Base-by-base conservation (phyloP, 2,329 filamentous ascomycete species). In the Ophiognomonia clavigignenti-juglandacearum region DNA sequence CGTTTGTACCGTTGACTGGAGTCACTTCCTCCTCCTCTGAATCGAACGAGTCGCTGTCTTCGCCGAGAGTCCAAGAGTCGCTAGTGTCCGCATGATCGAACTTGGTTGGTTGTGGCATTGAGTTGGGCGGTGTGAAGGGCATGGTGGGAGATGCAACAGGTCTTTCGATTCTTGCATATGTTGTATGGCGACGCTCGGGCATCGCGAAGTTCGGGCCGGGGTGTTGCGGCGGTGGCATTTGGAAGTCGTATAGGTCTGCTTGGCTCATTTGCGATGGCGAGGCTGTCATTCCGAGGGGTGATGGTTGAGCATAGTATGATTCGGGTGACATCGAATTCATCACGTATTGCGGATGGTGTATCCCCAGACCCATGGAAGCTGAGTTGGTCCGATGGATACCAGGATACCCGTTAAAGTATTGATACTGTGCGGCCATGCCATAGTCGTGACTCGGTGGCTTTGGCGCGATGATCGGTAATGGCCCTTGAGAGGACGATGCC, bases 11-110 rank as follows among this genome's bases (percentile, higher is more conserved):
- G 63, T 48, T 62, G 63, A 47, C 62, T 5, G 69, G 63, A 24
- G 69, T 65, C 46, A 68, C 66, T 26, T 83, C 79, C 27, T 85
- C 79, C 18, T 85, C 79, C n/a, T 83, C 80, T 1, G 78, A 80
- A 27, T 80, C 78, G 9, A 68, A 72, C 68, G 83, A 78, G 19
- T 75, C 81, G n/a, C 71, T 74, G 52, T 85, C 80, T 46, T 85
- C 80, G 32, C 80, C 77, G 45, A 72, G 71, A 41, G 75, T 70
- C 54, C 75, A 73, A 45, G 74, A 71, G 48, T 71, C 70, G 40
- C 62, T 63, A 19, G 63, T 57, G 14, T 63, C 56, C 43, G 48
- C 37, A 43, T 16, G 26, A 13, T 43, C 50, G 19, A 40, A 22
- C 4, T 38, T 40, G 5, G n/a, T 11, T 6, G 46, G 36, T 9